phyloP scores from a whole-genome alignment of 331 rosid genomes.

The Quercus lobata region DNA sequence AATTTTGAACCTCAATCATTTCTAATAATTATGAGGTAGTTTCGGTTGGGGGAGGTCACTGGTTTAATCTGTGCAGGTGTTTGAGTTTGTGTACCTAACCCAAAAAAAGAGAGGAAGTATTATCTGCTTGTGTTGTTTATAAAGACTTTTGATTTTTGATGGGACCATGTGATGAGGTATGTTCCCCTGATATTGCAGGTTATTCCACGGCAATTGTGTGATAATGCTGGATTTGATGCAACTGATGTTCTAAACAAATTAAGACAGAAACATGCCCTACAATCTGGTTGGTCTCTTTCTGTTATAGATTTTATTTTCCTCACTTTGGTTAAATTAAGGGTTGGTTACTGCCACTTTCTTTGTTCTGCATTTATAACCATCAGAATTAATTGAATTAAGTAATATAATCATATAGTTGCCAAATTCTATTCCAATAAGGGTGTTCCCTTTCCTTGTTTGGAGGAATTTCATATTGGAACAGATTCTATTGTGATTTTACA shows the following conservation, averaged over 20 bases:
- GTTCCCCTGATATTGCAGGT: conserved; percentile 48
- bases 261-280: conserved; percentile 91
- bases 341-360: neutral
- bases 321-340: neutral
- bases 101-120: neutral
- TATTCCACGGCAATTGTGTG: conserved; percentile 95
- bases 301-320: neutral
- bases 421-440: neutral
- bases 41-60: neutral
- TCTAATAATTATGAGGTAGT: neutral
- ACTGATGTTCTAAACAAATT: conserved; percentile 96
- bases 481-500: neutral
- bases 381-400: neutral
- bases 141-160: neutral
- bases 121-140: neutral
- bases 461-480: neutral
- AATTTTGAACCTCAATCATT: neutral
- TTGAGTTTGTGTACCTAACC: neutral
- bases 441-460: neutral
- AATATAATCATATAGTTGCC: neutral
- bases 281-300: conserved; percentile 54
- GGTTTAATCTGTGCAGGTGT: neutral
- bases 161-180: conserved; percentile 15
- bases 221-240: conserved; percentile 98
- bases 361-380: neutral